Evolutionary conservation across 2,329 filamentous ascomycete species (phyloP).

Genomic region (Colletotrichum sp.): DNA sequence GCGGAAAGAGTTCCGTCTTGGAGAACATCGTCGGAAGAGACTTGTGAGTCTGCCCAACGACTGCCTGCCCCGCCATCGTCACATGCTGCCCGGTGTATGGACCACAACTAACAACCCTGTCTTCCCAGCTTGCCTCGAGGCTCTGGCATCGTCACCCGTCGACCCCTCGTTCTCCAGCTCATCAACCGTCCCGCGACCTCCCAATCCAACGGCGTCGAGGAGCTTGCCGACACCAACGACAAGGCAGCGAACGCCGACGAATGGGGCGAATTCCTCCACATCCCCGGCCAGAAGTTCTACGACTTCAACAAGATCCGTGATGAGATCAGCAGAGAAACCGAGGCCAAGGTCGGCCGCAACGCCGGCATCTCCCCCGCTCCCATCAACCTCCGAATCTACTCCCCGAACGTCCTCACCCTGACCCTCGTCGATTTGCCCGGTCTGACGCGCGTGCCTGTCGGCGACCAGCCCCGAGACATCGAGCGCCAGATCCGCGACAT

Average conservation of each 20-base stretch:
- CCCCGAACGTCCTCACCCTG: slow-evolving; percentile 94
- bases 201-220: slow-evolving; percentile 76
- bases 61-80: slow-evolving; percentile 12
- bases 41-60: slow-evolving; percentile 71
- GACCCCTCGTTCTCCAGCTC: slow-evolving; percentile 94
- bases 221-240: slow-evolving; percentile 72
- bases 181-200: slow-evolving; percentile 80
- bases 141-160: slow-evolving; percentile 94
- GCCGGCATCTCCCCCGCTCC: slow-evolving; percentile 94
- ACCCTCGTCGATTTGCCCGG: slow-evolving; percentile 96
- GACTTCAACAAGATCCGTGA: slow-evolving; percentile 99
- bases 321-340: slow-evolving; percentile 95
- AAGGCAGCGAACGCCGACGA: slow-evolving; percentile 91
- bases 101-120: slow-evolving; percentile 28
- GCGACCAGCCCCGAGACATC: slow-evolving; percentile 95
- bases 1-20: slow-evolving; percentile 97
- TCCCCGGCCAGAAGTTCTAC: slow-evolving; percentile 95
- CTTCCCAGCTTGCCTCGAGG: slow-evolving; percentile 84
- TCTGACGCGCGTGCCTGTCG: slow-evolving; percentile 94
- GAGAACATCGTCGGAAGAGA: slow-evolving; percentile 99
- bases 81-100: slow-evolving; percentile 2
- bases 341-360: slow-evolving; percentile 95
- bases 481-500: slow-evolving; percentile 97
- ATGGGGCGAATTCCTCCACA: slow-evolving; percentile 98
- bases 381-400: slow-evolving; percentile 98